phyloP scores from a whole-genome alignment of 345 rosid species.

The Lagerstroemia speciosa region DNA sequence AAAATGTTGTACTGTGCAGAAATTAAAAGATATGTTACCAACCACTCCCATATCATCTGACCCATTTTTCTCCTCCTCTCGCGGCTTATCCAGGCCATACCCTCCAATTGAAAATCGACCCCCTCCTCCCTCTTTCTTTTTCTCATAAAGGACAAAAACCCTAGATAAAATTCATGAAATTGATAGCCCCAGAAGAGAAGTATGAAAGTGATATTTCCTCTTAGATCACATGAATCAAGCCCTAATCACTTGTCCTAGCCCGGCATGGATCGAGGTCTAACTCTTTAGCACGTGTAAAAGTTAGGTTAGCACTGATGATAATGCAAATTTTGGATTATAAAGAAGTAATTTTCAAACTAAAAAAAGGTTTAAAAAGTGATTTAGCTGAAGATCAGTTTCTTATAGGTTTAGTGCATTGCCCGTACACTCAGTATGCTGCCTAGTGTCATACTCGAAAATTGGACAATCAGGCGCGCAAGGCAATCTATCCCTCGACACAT shows the following conservation, averaged over 20 bases:
- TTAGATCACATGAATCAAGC: neutral
- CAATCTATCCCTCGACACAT: neutral
- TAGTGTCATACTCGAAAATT: too few species aligned
- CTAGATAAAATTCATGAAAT: neutral
- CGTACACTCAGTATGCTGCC: too few species aligned
- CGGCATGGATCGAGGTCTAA: too few species aligned
- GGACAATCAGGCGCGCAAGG: too few species aligned
- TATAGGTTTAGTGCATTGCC: too few species aligned
- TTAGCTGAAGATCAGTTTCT: too few species aligned
- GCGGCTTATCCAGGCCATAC: constrained; percentile 35
- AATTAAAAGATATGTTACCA: constrained; percentile 33
- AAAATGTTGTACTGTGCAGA: neutral
- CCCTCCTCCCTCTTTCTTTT: constrained; percentile 5
- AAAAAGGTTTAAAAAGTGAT: too few species aligned
- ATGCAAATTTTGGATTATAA: too few species aligned
- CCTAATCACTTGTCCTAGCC: neutral
- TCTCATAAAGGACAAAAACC: constrained; percentile 16
- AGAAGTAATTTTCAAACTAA: too few species aligned
- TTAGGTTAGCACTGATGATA: too few species aligned
- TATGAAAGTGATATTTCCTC: neutral
- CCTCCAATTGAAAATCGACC: constrained; percentile 6
- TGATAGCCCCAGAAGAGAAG: neutral
- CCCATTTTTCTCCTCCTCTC: constrained; percentile 53
- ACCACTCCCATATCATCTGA: constrained; percentile 31
- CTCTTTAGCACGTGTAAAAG: too few species aligned